These are phyloP conservation scores for Geranomyces michiganensis DNA, from an alignment of 192 early-diverging fungal genomes.

Conservation along the genomic window DNA sequence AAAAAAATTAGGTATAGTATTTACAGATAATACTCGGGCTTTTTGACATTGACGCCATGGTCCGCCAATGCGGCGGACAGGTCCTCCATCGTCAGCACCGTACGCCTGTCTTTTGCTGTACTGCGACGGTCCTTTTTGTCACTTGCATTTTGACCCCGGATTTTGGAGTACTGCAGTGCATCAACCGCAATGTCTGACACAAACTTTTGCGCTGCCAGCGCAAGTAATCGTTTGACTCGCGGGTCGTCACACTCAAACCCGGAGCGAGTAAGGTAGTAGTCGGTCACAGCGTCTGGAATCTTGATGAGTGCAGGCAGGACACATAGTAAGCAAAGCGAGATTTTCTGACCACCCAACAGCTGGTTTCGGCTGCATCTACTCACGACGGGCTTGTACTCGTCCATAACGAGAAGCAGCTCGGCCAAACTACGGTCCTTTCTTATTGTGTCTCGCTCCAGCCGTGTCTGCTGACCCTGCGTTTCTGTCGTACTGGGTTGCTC, in stretches of 20 bases:
- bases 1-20: no score
- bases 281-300: conserved; percentile 93
- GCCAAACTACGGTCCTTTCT: conserved; percentile 74
- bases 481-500: not conserved
- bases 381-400: conserved; percentile 83
- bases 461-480: conserved; percentile 26
- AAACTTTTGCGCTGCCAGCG: conserved; percentile 85
- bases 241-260: conserved; percentile 83
- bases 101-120: conserved; percentile 48
- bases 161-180: conserved; percentile 80
- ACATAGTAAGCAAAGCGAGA: no score
- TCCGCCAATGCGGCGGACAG: conserved; percentile 84
- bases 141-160: conserved; percentile 63
- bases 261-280: conserved; percentile 80
- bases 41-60: conserved; percentile 94
- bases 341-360: no score
- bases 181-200: conserved; percentile 84
- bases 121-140: conserved; percentile 67
- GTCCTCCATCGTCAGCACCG: conserved; percentile 92
- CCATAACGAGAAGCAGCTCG: conserved; percentile 87
- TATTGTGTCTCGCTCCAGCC: conserved; percentile 57
- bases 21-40: conserved; percentile 89
- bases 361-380: conserved; percentile 21
- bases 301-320: conserved; percentile 15
- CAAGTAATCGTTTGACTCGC: conserved; percentile 74